Evolutionary conservation across 768 basidiomycete genomes (phyloP).

Genomic region (Boletus subparvulus): DNA sequence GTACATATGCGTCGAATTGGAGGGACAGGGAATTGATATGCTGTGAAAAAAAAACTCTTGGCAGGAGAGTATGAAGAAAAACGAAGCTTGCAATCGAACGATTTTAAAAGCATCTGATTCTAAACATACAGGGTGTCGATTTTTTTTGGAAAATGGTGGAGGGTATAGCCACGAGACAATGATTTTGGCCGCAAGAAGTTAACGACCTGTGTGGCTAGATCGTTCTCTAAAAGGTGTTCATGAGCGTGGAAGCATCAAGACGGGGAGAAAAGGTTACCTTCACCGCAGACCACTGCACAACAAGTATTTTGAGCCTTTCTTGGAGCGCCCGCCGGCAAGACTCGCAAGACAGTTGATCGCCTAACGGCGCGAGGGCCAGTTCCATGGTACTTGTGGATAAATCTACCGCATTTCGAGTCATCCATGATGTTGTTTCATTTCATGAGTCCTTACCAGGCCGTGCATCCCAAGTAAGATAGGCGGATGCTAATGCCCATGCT

Average conservation of each 20-base stretch:
- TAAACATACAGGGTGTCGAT: not conserved
- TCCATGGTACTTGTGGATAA: slow-evolving; percentile 73
- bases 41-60: not conserved
- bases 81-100: not conserved
- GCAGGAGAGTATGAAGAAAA: not conserved
- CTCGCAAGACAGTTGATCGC: slow-evolving; percentile 67
- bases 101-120: not conserved
- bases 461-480: slow-evolving; percentile 83
- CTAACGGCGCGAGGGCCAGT: slow-evolving; percentile 65
- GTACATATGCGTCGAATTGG: slow-evolving; percentile 1
- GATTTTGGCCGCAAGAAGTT: not conserved
- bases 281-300: slow-evolving; percentile 76
- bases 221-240: slow-evolving; percentile 44
- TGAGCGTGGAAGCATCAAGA: slow-evolving; percentile 1
- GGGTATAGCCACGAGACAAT: slow-evolving; percentile 5
- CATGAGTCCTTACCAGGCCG: slow-evolving; percentile 56
- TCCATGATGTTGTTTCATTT: not conserved
- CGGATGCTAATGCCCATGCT: slow-evolving; percentile 80
- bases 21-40: slow-evolving; percentile 1
- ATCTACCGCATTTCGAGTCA: slow-evolving; percentile 42
- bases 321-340: slow-evolving; percentile 62
- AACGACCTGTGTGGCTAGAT: slow-evolving; percentile 39
- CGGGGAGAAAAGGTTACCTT: slow-evolving; percentile 47
- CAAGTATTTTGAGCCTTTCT: slow-evolving; percentile 65
- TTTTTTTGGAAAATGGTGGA: not conserved